These are phyloP conservation scores for Lantana camara DNA, from an alignment of 257 asterid genomes.

Conservation along the genomic window DNA sequence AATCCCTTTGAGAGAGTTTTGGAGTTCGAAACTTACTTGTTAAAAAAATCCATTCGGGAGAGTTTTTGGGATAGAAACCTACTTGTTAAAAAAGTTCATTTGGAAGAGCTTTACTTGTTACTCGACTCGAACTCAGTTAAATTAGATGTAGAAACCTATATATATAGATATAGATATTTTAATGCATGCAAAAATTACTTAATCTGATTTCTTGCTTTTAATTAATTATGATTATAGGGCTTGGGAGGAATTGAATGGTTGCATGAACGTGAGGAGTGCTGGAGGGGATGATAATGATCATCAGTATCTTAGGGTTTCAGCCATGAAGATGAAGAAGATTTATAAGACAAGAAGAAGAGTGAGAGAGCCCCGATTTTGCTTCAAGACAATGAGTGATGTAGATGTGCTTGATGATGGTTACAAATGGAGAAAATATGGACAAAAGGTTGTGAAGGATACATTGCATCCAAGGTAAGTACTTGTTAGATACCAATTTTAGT, in stretches of 20 bases:
- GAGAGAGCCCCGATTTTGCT: conserved; percentile 9
- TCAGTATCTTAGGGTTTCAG: background rate
- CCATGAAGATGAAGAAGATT: conserved; percentile 1
- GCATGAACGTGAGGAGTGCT: background rate
- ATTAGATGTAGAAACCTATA: too few species aligned
- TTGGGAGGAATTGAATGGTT: background rate
- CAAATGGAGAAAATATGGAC: background rate
- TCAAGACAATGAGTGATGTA: background rate
- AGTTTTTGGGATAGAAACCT: too few species aligned
- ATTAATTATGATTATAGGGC: background rate
- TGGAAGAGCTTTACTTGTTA: too few species aligned
- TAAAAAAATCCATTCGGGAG: too few species aligned
- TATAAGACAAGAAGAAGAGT: background rate
- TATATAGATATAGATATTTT: too few species aligned
- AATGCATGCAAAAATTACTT: too few species aligned
- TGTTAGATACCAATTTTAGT: background rate
- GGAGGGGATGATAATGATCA: background rate
- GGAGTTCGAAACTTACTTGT: background rate
- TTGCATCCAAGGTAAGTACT: background rate
- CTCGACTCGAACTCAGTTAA: too few species aligned
- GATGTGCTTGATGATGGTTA: background rate
- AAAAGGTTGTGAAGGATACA: background rate
- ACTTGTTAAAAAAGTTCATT: too few species aligned
- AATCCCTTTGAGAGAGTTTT: background rate
- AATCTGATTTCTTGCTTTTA: background rate